Conservation (phyloP, 2,329 filamentous ascomycete genomes). For the Blastomyces gilchristii region DNA sequence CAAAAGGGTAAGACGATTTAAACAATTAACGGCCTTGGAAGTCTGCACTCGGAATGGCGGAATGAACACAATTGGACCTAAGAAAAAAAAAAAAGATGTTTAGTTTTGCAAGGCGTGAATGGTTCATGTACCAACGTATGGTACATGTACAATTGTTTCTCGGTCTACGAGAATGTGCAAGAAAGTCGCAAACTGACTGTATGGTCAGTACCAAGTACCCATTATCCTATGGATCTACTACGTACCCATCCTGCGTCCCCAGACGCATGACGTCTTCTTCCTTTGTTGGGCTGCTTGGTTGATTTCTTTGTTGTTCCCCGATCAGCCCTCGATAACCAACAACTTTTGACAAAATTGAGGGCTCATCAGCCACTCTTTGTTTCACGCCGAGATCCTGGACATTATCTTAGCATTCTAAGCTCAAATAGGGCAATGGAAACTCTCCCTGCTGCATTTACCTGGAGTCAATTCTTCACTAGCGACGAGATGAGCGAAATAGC, state of each 20-base stretch:
- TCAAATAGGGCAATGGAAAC: slow-evolving; percentile 3
- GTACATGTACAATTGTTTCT: background rate
- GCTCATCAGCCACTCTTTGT: background rate
- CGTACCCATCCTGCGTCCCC: background rate
- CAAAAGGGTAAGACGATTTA: background rate
- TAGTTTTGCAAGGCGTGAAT: background rate
- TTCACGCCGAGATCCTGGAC: background rate
- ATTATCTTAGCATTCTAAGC: slow-evolving; percentile 3
- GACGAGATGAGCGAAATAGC: background rate
- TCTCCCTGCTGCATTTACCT: background rate
- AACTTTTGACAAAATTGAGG: background rate
- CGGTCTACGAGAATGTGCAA: background rate
- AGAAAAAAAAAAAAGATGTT: background rate
- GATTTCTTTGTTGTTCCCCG: slow-evolving; percentile 1
- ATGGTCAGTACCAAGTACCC: background rate
- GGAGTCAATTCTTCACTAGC: background rate
- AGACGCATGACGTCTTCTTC: background rate
- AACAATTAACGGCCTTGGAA: background rate
- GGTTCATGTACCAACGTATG: background rate
- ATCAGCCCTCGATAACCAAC: slow-evolving; percentile 1
- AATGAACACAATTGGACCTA: background rate
- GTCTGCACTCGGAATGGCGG: background rate
- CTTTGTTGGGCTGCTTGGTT: background rate
- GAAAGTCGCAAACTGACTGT: background rate
- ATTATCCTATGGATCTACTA: background rate